A percentile compares a stretch with the other conserved stretches of the same genome.
These are phyloP conservation scores for Auricularia cornea DNA, from an alignment of 768 basidiomycete genomes.

Conservation along the genomic window DNA sequence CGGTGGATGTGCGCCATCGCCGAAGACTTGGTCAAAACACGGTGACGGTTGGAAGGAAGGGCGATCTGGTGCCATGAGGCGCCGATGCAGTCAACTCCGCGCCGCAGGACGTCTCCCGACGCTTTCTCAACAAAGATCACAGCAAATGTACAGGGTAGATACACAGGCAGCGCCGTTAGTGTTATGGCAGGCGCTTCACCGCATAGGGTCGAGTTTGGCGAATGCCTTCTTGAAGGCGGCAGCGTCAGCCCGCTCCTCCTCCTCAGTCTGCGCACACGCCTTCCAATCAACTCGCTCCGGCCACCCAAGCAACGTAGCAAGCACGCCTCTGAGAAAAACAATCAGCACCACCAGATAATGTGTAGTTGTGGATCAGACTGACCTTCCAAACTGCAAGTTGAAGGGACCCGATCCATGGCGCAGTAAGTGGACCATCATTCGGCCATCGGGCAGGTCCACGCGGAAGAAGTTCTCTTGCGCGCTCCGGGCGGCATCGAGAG, in stretches of 20 bases:
- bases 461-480: constrained; percentile 75
- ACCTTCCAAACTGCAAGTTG: constrained; percentile 92
- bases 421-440: constrained; percentile 78
- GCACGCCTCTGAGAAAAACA: constrained; percentile 53
- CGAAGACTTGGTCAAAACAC: not conserved
- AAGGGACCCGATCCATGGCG: constrained; percentile 63
- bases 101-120: no score
- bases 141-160: no score
- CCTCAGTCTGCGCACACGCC: constrained; percentile 70
- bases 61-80: not conserved
- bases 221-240: constrained; percentile 80
- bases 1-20: not conserved
- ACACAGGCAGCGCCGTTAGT: no score
- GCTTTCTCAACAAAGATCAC: no score
- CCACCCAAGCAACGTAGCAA: constrained; percentile 66
- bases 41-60: not conserved
- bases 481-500: constrained; percentile 43
- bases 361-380: no score
- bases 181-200: no score
- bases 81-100: not conserved
- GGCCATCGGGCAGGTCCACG: constrained; percentile 82
- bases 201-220: constrained; percentile 53
- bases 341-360: no score
- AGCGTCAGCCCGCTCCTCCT: constrained; percentile 79
- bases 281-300: constrained; percentile 90